These are phyloP conservation scores for Saccharomycodes ludwigii DNA, from an alignment of 805 yeast genomes.

Conservation along the genomic window DNA sequence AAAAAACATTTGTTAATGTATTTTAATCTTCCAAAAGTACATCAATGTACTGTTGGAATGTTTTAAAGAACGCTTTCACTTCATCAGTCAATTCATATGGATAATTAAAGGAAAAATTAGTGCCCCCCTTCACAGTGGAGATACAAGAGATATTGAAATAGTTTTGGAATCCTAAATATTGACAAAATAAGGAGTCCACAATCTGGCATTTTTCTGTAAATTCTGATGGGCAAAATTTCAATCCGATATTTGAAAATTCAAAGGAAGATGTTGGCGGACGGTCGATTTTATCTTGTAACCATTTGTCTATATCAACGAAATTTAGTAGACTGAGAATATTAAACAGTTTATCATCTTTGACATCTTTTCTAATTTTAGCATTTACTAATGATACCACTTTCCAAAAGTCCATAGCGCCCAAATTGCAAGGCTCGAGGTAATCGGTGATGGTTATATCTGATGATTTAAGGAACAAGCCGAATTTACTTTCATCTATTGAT, in stretches of 20 bases:
- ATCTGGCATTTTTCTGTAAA: neutral
- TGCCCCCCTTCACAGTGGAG: slow-evolving; percentile 1
- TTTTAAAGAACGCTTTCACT: neutral
- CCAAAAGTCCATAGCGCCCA: slow-evolving; percentile 1
- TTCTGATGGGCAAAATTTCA: neutral
- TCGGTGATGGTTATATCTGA: neutral
- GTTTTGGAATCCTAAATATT: neutral
- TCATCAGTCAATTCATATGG: neutral
- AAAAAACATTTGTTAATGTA: neutral
- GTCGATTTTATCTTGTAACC: neutral
- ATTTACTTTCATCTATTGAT: neutral
- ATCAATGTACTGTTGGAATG: neutral
- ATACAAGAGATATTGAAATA: slow-evolving; percentile 3
- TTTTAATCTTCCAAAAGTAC: neutral
- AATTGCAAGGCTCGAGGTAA: neutral
- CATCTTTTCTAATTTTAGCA: neutral
- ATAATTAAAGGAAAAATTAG: slow-evolving; percentile 1
- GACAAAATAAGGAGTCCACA: neutral
- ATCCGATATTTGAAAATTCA: slow-evolving; percentile 4
- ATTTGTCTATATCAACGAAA: no score
- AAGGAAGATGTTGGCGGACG: neutral
- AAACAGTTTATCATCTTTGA: neutral
- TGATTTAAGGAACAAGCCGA: neutral
- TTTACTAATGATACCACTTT: neutral
- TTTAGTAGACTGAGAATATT: neutral